Evolutionary conservation across 2,329 filamentous ascomycete species (phyloP).

Genomic region (Stromatinia cepivora): DNA sequence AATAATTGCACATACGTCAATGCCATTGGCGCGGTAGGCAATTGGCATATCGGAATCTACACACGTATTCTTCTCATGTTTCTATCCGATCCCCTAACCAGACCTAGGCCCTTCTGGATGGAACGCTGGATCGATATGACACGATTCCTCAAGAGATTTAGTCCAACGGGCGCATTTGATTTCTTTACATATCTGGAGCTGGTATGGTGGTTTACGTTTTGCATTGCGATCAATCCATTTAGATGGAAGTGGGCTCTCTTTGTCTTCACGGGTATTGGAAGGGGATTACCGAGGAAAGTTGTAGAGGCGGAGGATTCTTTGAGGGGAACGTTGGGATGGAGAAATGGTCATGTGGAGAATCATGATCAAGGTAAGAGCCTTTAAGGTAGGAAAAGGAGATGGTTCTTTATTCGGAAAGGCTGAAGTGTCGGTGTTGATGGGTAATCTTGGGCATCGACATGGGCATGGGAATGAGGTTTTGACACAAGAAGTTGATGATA

Average conservation of each 20-base stretch:
- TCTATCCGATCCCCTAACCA: slow-evolving; percentile 72
- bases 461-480: neutral
- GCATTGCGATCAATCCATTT: slow-evolving; percentile 78
- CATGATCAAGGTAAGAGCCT: slow-evolving; percentile 15
- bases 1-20: slow-evolving; percentile 80
- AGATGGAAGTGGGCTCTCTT: slow-evolving; percentile 88
- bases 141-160: slow-evolving; percentile 63
- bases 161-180: slow-evolving; percentile 76
- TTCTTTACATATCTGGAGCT: slow-evolving; percentile 88
- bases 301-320: slow-evolving; percentile 59
- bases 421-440: neutral
- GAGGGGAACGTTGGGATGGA: slow-evolving; percentile 9
- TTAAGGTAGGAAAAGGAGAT: neutral
- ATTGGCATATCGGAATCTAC: slow-evolving; percentile 90
- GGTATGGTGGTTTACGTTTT: slow-evolving; percentile 82
- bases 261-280: slow-evolving; percentile 75
- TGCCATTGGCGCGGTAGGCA: slow-evolving; percentile 78
- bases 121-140: slow-evolving; percentile 86
- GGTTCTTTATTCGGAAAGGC: neutral
- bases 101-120: slow-evolving; percentile 74
- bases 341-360: neutral
- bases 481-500: neutral
- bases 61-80: slow-evolving; percentile 86
- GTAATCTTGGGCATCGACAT: neutral
- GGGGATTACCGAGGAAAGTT: slow-evolving; percentile 63